A percentile compares a stretch with the other conserved stretches of the same genome.
phyloP scores from a whole-genome alignment of 2,329 filamentous ascomycete genomes.

The Lecanicillium sp. region DNA sequence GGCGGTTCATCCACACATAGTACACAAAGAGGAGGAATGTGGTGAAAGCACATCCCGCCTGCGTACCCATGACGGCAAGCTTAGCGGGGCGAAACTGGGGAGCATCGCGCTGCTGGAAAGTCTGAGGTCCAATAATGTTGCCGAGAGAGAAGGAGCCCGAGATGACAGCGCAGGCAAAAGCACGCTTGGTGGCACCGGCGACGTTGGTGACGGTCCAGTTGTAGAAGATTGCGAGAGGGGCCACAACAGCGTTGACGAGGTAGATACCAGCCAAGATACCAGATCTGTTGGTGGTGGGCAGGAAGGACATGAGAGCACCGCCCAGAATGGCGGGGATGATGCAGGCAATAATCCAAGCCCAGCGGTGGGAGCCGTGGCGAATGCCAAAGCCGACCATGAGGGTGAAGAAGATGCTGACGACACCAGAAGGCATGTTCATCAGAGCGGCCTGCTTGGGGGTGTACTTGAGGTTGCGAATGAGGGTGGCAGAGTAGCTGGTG shows the following conservation, averaged over 20 bases:
- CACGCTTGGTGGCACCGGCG: conserved; percentile 46
- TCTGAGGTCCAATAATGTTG: conserved; percentile 53
- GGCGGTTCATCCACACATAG: conserved; percentile 45
- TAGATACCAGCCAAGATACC: conserved; percentile 45
- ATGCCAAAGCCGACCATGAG: conserved; percentile 43
- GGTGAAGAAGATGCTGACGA: conserved; percentile 46
- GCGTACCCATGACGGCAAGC: conserved; percentile 48
- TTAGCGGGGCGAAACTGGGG: conserved; percentile 49
- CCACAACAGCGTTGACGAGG: conserved; percentile 44
- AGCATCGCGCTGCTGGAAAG: conserved; percentile 46
- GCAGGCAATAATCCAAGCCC: conserved; percentile 43
- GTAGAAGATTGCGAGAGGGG: conserved; percentile 40
- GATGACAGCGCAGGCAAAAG: conserved; percentile 43
- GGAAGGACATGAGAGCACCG: conserved; percentile 47
- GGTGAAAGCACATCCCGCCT: conserved; percentile 35
- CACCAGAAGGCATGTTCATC: conserved; percentile 50
- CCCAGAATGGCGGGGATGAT: conserved; percentile 45
- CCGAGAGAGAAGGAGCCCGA: conserved; percentile 46
- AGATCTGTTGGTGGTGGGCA: conserved; percentile 37
- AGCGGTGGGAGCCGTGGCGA: conserved; percentile 40
- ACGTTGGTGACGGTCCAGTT: conserved; percentile 46
- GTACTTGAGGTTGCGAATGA: conserved; percentile 44
- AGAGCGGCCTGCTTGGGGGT: conserved; percentile 39
- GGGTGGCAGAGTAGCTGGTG: conserved; percentile 48
- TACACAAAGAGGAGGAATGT: conserved; percentile 42